phyloP scores from a whole-genome alignment of 2,329 filamentous ascomycete species.

The Cryphonectria radicalis region DNA sequence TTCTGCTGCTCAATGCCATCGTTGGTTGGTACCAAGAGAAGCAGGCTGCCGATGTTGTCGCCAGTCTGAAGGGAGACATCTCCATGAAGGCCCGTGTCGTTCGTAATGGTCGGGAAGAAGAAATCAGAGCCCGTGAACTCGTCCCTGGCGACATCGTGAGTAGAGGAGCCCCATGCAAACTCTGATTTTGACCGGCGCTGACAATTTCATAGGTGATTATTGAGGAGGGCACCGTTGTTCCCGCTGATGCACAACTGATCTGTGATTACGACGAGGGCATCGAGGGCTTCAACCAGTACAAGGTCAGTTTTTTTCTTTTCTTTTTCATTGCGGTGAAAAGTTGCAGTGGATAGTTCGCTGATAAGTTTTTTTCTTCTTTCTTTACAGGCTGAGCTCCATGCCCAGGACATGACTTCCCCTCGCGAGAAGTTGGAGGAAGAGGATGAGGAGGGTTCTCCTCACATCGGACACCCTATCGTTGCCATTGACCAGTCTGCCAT shows the following conservation, averaged over 20 bases:
- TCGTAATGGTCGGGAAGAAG: constrained; percentile 68
- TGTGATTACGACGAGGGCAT: constrained; percentile 69
- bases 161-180: constrained; percentile 27
- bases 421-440: constrained; percentile 63
- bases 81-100: constrained; percentile 73
- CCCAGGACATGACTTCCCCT: constrained; percentile 63
- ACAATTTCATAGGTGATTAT: constrained; percentile 59
- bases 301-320: background rate
- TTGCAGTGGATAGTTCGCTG: background rate
- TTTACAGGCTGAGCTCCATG: constrained; percentile 59
- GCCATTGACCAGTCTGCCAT: constrained; percentile 80
- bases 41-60: constrained; percentile 77
- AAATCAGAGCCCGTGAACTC: constrained; percentile 74
- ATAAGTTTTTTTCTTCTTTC: background rate
- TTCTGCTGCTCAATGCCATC: constrained; percentile 73
- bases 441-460: constrained; percentile 55
- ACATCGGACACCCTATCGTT: constrained; percentile 68
- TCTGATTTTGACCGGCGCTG: background rate
- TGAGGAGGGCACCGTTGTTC: constrained; percentile 73
- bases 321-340: background rate
- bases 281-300: constrained; percentile 51
- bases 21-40: constrained; percentile 85
- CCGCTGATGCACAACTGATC: constrained; percentile 72
- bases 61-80: constrained; percentile 76
- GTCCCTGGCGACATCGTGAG: constrained; percentile 77